phyloP scores from a whole-genome alignment of 805 yeast species.

The Candida tallmaniae region DNA sequence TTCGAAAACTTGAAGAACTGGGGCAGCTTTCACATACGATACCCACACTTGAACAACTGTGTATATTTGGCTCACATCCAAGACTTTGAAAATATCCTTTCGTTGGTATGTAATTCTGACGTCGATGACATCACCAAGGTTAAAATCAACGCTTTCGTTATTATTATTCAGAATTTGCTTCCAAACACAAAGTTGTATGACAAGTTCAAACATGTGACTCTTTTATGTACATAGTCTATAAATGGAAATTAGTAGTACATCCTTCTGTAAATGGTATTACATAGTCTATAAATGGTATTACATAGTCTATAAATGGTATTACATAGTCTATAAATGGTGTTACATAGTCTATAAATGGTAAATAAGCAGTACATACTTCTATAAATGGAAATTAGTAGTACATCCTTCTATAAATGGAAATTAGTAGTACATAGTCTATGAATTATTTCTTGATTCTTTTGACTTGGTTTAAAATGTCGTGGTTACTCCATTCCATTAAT shows the following conservation, averaged over 20 bases:
- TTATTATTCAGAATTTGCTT: constrained; percentile 16
- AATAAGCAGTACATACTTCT: not conserved
- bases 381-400: no score
- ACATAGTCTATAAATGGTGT: no score
- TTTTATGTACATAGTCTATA: no score
- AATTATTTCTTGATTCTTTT: constrained; percentile 32
- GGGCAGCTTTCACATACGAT: constrained; percentile 22
- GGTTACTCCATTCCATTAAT: constrained; percentile 55
- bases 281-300: no score
- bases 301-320: no score
- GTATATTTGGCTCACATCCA: constrained; percentile 6
- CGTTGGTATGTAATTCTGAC: constrained; percentile 1
- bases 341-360: no score
- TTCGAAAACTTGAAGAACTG: constrained; percentile 20
- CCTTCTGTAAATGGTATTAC: no score
- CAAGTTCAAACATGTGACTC: no score
- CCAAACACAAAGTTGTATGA: constrained; percentile 15
- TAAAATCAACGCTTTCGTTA: constrained; percentile 17
- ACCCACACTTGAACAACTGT: constrained; percentile 20
- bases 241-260: no score
- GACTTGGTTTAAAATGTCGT: constrained; percentile 41
- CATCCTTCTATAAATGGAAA: no score
- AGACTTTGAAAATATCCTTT: constrained; percentile 2
- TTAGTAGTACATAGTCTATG: no score
- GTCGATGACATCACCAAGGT: constrained; percentile 8